Evolutionary conservation across 2,329 filamentous ascomycete genomes (phyloP), one percentile per base, ranked within the genome.

Genomic region (Aphanocladium album): DNA sequence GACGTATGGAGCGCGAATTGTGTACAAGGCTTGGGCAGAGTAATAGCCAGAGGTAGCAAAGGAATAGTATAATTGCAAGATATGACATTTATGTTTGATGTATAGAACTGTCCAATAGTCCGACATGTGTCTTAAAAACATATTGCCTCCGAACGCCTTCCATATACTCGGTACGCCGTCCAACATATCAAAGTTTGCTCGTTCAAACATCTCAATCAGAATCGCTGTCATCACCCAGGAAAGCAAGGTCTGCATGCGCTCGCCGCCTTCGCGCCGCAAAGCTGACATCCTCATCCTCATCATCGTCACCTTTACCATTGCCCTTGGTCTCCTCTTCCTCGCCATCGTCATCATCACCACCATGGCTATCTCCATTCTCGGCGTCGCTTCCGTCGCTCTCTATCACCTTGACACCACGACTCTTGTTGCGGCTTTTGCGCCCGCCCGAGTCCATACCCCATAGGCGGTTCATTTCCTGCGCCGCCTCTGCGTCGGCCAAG

Each of bases 11-110:
- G 85, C 86, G 64, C 85, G 86, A 65, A 91, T 89, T 66, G 87
- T 96, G 64, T 98, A 96, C 77, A 87, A 86, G 70, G 90, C 86
- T 0, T 98, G 93, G 93, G 85, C 88, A 73, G 86, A 85, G 64
- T 86, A 76, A 65, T 49, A 5, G 6, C 6, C 45, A 35, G 5
- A n/a, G 23, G n/a, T 35, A 25, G 39, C n/a, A 30, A 19, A 43
- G 27, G 55, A 41, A 30, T 30, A 27, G 43, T 25, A 25, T 46
- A 21, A 49, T 37, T 47, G 46, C 51, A 50, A 35, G 50, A 52
- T 23, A 51, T 23, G 37, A 43, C 53, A 33, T 17, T 55, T 46
- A 35, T 46, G 27, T 21, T 33, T n/a, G 5, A 46, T 45, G 41
- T 35, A 46, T 23, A 16, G n/a, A 46, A 7, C 39, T 41, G 30